These are phyloP conservation scores for Medicago lupulina DNA, from an alignment of 306 rosid genomes.

Conservation along the genomic window DNA sequence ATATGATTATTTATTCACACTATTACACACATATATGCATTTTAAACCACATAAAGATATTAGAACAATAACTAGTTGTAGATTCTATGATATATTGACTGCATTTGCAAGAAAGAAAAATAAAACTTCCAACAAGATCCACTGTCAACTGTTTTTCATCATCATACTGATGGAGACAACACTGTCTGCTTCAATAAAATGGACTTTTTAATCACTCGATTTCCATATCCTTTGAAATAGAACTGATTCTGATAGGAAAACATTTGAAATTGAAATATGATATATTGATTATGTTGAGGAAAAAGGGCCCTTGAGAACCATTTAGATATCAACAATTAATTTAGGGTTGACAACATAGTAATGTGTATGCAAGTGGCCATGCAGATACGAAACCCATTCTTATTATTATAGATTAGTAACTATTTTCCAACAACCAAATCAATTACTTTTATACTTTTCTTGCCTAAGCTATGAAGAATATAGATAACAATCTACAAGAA, in stretches of 20 bases:
- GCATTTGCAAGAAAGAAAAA: slow-evolving; percentile 2
- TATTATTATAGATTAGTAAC: slow-evolving; percentile 7
- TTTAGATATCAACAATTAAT: slow-evolving; percentile 7
- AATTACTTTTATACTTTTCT: slow-evolving; percentile 6
- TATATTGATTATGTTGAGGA: neutral
- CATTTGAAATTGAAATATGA: slow-evolving; percentile 1
- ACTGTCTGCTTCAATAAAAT: neutral
- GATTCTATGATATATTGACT: neutral
- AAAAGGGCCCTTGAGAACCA: slow-evolving; percentile 4
- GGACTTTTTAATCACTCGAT: neutral
- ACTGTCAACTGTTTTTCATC: neutral
- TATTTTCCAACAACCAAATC: neutral
- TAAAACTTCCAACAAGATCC: neutral
- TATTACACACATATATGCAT: neutral
- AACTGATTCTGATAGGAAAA: neutral
- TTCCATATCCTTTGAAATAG: slow-evolving; percentile 5
- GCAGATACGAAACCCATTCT: slow-evolving; percentile 15
- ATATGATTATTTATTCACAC: neutral
- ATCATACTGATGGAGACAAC: slow-evolving; percentile 2
- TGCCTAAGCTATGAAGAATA: slow-evolving; percentile 9
- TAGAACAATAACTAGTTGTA: slow-evolving; percentile 16
- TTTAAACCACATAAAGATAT: neutral
- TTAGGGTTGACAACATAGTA: neutral
- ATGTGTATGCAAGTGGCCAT: slow-evolving; percentile 15
- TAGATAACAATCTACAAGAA: slow-evolving; percentile 1